Evolutionary conservation across 192 early-diverging fungal genomes (phyloP), one percentile per base, ranked within the genome.

Genomic region (Coemansia sp.): DNA sequence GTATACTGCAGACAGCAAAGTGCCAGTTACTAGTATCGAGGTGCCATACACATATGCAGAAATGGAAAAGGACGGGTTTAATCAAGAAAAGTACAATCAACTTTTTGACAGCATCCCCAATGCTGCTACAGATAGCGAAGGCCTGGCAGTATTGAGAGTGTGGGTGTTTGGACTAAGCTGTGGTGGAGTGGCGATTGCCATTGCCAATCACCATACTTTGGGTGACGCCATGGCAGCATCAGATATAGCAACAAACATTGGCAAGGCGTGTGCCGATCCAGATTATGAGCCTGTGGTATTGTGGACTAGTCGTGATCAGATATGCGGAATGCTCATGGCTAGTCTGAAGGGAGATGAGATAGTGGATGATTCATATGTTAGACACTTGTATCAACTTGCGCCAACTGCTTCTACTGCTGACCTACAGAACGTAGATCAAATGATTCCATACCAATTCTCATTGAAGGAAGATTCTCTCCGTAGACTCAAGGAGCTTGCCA

Each of bases 151-250:
- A 6, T 39, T 78, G 8, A 21, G 29, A 0, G 67, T 73, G 16
- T 41, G 41, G 11, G 24, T 66, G 14, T 41, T 66, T 14, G 50
- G 19, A 50, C 64, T 78, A 6, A 13, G 8, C 0, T 64, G 62
- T 9, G 68, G 71, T 7, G 59, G 41, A 8, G 36, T 68, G 16
- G 70, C 42, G 0, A 45, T 78, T 4, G 63, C 53, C 8, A 13
- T 70, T 0, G 24, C 44, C 13, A 62, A 50, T 39, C 71, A 78
- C 64, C 77, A 78, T 37, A 48, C 35, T 7, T 29, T 67, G 19
- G 63, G 59, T 1, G 77, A 78, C 39, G 71, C 60, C 3, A 17
- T 4, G 1, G 77, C 64, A 7, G 42, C 64, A 0, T 21, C 44
- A 0, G 13, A 13, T 2, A 56, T 78, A 0, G 71, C 71, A 16